phyloP scores from a whole-genome alignment of 1,139 yeast genomes.

The Trichomonascaceae sp. region DNA sequence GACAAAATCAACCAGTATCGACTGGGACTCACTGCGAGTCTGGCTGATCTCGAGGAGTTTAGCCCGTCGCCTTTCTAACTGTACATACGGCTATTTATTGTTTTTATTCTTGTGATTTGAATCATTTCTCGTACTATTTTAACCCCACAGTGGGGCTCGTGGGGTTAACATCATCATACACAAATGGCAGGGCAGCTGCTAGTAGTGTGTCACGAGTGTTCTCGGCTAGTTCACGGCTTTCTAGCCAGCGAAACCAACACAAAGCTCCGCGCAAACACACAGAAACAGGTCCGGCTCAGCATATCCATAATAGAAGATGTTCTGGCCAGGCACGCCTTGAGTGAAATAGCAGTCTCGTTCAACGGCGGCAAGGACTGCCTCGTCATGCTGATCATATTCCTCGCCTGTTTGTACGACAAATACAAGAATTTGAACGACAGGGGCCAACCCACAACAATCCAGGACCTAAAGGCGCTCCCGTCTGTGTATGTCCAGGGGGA shows the following conservation, averaged over 20 bases:
- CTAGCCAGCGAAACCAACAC: slow-evolving; percentile 9
- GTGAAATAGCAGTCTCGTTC: slow-evolving; percentile 60
- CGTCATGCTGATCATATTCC: slow-evolving; percentile 58
- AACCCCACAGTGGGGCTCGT: too few relatives aligned
- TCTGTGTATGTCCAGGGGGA: slow-evolving; percentile 63
- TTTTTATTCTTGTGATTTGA: background rate
- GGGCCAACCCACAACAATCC: slow-evolving; percentile 1
- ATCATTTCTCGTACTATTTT: too few relatives aligned
- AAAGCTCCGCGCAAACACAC: too few relatives aligned
- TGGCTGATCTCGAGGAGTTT: slow-evolving; percentile 6
- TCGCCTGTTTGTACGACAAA: slow-evolving; percentile 39
- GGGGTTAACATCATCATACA: too few relatives aligned
- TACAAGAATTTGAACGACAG: slow-evolving; percentile 14
- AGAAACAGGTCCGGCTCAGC: slow-evolving; percentile 22
- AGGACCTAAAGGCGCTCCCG: slow-evolving; percentile 17
- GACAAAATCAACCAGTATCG: slow-evolving; percentile 21
- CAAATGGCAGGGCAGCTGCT: too few relatives aligned
- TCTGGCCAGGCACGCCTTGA: slow-evolving; percentile 25
- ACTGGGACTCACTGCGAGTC: slow-evolving; percentile 11
- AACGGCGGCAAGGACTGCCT: slow-evolving; percentile 90
- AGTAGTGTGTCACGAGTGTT: slow-evolving; percentile 9
- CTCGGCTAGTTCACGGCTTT: slow-evolving; percentile 11
- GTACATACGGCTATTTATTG: background rate
- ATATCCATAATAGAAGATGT: slow-evolving; percentile 23
- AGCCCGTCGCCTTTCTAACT: background rate